Percentiles rank a stretch among this genome's conserved stretches.
Conservation (phyloP, 108 stramenopile genomes). For the Fragilariopsis cylindrus region DNA sequence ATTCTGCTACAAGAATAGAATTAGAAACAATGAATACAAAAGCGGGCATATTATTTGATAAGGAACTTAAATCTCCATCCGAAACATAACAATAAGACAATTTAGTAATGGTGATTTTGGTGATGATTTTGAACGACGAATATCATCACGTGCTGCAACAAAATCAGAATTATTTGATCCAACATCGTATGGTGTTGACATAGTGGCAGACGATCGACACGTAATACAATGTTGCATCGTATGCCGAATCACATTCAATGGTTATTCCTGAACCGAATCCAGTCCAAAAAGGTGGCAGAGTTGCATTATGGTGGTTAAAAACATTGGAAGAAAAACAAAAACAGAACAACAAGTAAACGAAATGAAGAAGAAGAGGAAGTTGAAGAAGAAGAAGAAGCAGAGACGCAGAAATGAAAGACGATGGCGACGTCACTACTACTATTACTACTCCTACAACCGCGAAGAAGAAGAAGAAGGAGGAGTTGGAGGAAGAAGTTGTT, state of each 20-base stretch:
- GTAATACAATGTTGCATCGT: background rate
- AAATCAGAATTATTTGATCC: background rate
- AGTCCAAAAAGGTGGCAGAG: constrained; percentile 42
- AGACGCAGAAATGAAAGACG: constrained; percentile 4
- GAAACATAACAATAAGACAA: background rate
- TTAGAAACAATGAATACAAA: background rate
- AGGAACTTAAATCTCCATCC: background rate
- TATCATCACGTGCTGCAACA: too few species aligned
- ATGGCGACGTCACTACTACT: background rate
- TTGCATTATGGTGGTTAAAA: constrained; percentile 41
- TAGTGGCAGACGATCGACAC: background rate
- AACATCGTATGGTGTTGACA: background rate
- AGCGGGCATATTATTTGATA: background rate
- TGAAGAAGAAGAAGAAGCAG: constrained; percentile 13
- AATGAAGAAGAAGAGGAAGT: constrained; percentile 3
- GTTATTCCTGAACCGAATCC: constrained; percentile 11
- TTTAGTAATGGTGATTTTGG: too few species aligned
- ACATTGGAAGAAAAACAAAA: constrained; percentile 25
- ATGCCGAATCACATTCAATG: background rate
- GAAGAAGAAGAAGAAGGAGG: constrained; percentile 9
- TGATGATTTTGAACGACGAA: too few species aligned
- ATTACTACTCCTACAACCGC: background rate
- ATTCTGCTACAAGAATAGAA: background rate
- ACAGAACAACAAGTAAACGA: background rate
- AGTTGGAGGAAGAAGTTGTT: background rate